A percentile compares a stretch with the other conserved stretches of the same genome.
phyloP scores from a whole-genome alignment of 768 basidiomycete genomes.

The Mycena metata region DNA sequence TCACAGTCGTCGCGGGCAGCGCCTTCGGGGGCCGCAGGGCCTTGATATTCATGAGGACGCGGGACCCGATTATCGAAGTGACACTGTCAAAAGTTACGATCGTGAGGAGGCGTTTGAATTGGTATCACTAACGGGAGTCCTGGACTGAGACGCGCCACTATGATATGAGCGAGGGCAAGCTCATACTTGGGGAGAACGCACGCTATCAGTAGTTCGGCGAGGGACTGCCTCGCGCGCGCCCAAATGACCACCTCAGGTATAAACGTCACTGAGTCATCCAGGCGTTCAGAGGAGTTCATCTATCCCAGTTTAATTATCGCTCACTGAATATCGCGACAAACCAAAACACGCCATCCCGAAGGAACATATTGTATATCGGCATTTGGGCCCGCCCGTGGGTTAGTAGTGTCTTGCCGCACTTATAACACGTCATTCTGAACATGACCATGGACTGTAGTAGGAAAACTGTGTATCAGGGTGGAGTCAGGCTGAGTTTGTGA shows the following conservation, averaged over 20 bases:
- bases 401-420: slow-evolving; percentile 31
- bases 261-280: slow-evolving; percentile 14
- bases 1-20: slow-evolving; percentile 13
- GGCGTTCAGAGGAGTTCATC: too few species aligned
- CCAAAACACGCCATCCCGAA: slow-evolving; percentile 35
- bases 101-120: too few species aligned
- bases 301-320: neutral
- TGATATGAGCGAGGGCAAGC: slow-evolving; percentile 1
- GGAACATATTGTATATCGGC: slow-evolving; percentile 34
- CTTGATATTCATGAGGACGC: slow-evolving; percentile 34
- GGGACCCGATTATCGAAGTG: slow-evolving; percentile 31
- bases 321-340: slow-evolving; percentile 34
- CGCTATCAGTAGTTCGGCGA: slow-evolving; percentile 33
- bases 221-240: slow-evolving; percentile 27
- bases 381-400: slow-evolving; percentile 19
- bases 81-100: slow-evolving; percentile 4
- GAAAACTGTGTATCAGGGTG: too few species aligned
- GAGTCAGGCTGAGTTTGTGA: too few species aligned
- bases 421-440: slow-evolving; percentile 33
- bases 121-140: slow-evolving; percentile 31
- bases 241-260: slow-evolving; percentile 31
- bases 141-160: slow-evolving; percentile 16
- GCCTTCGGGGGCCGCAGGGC: neutral
- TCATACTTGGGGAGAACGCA: slow-evolving; percentile 1
- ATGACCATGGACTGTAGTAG: slow-evolving; percentile 28